These are phyloP conservation scores for Copromyces sp. DNA, from an alignment of 495 filamentous ascomycete species.

Conservation along the genomic window DNA sequence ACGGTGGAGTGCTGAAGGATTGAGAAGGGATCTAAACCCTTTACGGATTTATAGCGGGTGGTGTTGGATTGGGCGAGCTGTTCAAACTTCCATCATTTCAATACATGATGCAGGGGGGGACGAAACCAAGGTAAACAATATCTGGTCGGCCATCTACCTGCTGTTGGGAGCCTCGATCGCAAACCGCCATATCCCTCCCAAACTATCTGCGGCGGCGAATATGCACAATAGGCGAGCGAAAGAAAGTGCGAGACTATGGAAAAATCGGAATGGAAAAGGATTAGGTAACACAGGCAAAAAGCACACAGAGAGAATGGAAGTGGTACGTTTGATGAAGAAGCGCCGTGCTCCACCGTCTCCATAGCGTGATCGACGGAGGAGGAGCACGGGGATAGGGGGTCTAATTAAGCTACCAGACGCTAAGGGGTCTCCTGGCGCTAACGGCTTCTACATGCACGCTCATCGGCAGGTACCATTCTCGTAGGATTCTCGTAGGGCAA, in stretches of 20 bases:
- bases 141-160: background rate
- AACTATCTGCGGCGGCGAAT: background rate
- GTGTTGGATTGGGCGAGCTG: background rate
- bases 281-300: background rate
- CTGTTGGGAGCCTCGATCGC: background rate
- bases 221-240: background rate
- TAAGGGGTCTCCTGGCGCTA: background rate
- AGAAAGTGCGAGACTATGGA: background rate
- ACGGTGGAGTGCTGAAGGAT: background rate
- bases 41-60: background rate
- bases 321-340: background rate
- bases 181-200: background rate
- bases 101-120: background rate
- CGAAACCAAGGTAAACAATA: background rate
- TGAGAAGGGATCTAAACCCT: background rate
- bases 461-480: background rate
- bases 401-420: background rate
- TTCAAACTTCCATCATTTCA: background rate
- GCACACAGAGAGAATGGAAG: background rate
- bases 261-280: background rate
- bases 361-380: background rate
- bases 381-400: background rate
- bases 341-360: background rate
- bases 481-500: background rate
- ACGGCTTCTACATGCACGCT: background rate